Base-by-base conservation (phyloP, 345 rosid genomes). In the Excoecaria cochinchinensis region DNA sequence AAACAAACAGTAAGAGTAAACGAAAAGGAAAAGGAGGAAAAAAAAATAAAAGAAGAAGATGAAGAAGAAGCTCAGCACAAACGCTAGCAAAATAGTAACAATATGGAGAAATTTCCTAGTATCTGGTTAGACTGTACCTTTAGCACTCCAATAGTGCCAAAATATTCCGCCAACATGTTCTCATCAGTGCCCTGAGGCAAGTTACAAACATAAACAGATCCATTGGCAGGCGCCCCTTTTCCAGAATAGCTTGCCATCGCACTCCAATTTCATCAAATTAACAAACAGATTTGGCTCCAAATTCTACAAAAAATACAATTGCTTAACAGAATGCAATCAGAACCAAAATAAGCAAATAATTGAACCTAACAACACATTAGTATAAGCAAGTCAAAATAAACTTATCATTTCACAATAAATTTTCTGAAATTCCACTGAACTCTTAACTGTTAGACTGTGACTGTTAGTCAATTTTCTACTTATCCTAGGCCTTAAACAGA, bases 111-210 rank as follows among this genome's bases (percentile, higher is more conserved):
- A 56, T 24, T 56, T 24, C 24, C 25, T 17, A 44, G 47, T 42
- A 74, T 31, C 36, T 47, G 63, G 67, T 14, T 40, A 77, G 53
- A 51, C 40, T 40, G 71, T 83, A 93, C 99, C 98, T 93, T 93
- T 16, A 95, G 84, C 86, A 96, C 77, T 50, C 98, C 99, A 84
- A 93, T 92, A 69, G 99, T 95, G 14, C 98, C 97, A 74, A 96
- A 96, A 85, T 89, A 84, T 53, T 92, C 98, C 6, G 98, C 99
- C 74, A 93, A 67, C 97, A 93, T 93, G 73, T 77, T 84, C 81
- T 92, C 97, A 59, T 93, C 98, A 8, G 98, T 92, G 40, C 97
- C 97, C 59, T 79, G 69, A 13, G 98, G 99, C 71, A 96, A 86
- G 74, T 96, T 96, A 63, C 92, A 91, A 39, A 96, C 85, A 80